Evolutionary conservation across 768 basidiomycete species (phyloP).

Genomic region (Phlebiopsis flavidoalba): DNA sequence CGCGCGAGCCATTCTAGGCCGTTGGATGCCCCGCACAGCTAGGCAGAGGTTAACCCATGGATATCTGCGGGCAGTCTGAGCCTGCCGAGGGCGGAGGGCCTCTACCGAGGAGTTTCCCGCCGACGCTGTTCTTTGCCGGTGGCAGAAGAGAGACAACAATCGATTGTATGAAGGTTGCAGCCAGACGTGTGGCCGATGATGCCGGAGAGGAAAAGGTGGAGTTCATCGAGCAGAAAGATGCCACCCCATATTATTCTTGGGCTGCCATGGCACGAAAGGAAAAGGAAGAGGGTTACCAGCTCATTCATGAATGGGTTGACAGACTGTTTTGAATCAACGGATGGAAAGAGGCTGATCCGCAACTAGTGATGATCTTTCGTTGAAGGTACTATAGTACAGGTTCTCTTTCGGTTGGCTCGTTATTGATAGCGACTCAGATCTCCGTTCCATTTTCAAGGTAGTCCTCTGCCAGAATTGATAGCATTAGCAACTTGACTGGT

Average conservation of each 20-base stretch:
- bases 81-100: not conserved
- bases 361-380: not conserved
- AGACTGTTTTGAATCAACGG: not conserved
- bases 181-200: conserved; percentile 22
- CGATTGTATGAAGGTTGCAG: conserved; percentile 23
- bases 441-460: conserved; percentile 44
- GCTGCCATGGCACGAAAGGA: conserved; percentile 49
- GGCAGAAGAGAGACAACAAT: conserved; percentile 24
- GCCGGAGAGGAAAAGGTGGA: conserved; percentile 16
- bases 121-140: conserved; percentile 20
- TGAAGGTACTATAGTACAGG: not conserved
- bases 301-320: conserved; percentile 43
- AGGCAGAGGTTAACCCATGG: conserved; percentile 9
- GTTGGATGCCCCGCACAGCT: not conserved
- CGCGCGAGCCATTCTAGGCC: conserved; percentile 9
- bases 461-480: conserved; percentile 57
- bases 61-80: conserved; percentile 17
- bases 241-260: conserved; percentile 46
- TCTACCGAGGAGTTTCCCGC: conserved; percentile 25
- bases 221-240: conserved; percentile 10
- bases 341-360: not conserved
- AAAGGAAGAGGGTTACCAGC: conserved; percentile 39
- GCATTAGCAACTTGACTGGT: conserved; percentile 74
- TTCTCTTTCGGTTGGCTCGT: not conserved
- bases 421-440: not conserved